phyloP scores from a whole-genome alignment of 371 early-diverging fungal genomes.

The Smittium culicis region DNA sequence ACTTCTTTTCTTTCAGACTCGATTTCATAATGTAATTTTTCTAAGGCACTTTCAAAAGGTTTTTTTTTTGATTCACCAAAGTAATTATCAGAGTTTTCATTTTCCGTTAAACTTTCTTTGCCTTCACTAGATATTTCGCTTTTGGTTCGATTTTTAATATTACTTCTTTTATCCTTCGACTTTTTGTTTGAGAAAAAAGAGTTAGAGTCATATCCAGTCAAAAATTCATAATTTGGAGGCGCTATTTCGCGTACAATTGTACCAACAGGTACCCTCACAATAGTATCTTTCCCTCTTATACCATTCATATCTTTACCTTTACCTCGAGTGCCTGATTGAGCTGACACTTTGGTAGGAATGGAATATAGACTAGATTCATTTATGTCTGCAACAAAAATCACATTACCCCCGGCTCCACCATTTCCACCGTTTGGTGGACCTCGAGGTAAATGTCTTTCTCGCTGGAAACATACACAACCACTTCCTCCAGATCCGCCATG shows the following conservation, averaged over 20 bases:
- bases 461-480: slow-evolving; percentile 65
- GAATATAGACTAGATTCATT: slow-evolving; percentile 63
- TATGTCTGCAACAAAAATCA: slow-evolving; percentile 54
- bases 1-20: neutral
- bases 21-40: slow-evolving; percentile 14
- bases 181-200: neutral
- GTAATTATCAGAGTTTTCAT: neutral
- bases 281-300: slow-evolving; percentile 49
- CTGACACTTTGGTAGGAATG: slow-evolving; percentile 40
- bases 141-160: neutral
- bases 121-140: neutral
- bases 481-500: slow-evolving; percentile 66
- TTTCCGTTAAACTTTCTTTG: neutral
- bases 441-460: slow-evolving; percentile 49
- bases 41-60: slow-evolving; percentile 12
- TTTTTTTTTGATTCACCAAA: no score
- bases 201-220: neutral
- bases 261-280: slow-evolving; percentile 81
- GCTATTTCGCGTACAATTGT: slow-evolving; percentile 65
- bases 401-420: slow-evolving; percentile 76
- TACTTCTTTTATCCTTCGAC: slow-evolving; percentile 6
- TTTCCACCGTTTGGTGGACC: slow-evolving; percentile 86
- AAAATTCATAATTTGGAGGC: slow-evolving; percentile 14
- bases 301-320: slow-evolving; percentile 70
- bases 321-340: slow-evolving; percentile 57